Percentiles rank a stretch among this genome's conserved stretches.
Evolutionary conservation across 495 filamentous ascomycete genomes (phyloP).

Genomic region (Hyaloscypha bicolor): DNA sequence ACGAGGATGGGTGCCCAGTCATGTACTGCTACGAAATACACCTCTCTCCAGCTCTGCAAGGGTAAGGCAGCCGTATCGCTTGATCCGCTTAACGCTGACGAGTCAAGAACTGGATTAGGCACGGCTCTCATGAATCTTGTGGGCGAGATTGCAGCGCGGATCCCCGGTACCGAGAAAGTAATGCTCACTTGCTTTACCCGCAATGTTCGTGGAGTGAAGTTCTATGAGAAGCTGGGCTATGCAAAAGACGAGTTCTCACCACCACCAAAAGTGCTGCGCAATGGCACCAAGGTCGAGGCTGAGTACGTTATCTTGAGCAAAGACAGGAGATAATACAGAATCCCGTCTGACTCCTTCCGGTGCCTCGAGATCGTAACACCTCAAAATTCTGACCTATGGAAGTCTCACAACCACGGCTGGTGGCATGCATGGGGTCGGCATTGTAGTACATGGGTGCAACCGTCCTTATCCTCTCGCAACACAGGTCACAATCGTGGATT

Average conservation of each 20-base stretch:
- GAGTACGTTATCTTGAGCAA: slow-evolving; percentile 79
- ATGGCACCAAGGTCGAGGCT: slow-evolving; percentile 62
- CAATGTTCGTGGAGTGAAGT: slow-evolving; percentile 61
- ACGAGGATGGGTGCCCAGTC: slow-evolving; percentile 73
- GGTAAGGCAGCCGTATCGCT: slow-evolving; percentile 34
- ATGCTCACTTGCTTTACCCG: slow-evolving; percentile 84
- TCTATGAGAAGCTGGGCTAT: slow-evolving; percentile 74
- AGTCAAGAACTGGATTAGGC: slow-evolving; percentile 49
- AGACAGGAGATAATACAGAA: slow-evolving; percentile 2
- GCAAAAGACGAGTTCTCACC: slow-evolving; percentile 68
- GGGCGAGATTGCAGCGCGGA: slow-evolving; percentile 43
- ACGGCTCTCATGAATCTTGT: slow-evolving; percentile 46
- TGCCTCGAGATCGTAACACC: background rate
- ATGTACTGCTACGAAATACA: slow-evolving; percentile 92
- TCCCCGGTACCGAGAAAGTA: slow-evolving; percentile 62
- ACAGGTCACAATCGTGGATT: background rate
- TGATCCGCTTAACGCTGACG: slow-evolving; percentile 9
- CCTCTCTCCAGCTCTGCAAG: slow-evolving; percentile 55
- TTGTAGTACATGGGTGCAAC: background rate
- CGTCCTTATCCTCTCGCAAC: background rate
- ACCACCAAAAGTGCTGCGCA: slow-evolving; percentile 59
- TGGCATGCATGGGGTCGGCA: background rate
- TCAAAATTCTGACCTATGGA: background rate
- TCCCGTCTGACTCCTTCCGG: background rate
- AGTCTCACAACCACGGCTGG: background rate